These are phyloP conservation scores for Phyllosticta citribraziliensis DNA, from an alignment of 2,329 filamentous ascomycete species.

Conservation along the genomic window DNA sequence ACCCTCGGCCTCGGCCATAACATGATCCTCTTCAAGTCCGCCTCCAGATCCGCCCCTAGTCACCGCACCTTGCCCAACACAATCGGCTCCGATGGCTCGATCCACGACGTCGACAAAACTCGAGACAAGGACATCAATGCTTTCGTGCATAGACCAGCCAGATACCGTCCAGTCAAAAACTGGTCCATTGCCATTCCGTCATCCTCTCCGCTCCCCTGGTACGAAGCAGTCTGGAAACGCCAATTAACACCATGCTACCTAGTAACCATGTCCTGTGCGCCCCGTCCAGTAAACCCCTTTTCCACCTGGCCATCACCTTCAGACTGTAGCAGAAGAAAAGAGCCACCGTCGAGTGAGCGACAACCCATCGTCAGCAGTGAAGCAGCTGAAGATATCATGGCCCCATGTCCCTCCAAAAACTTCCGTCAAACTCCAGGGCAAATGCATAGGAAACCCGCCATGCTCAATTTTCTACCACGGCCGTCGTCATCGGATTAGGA, in stretches of 20 bases:
- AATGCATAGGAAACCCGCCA: background rate
- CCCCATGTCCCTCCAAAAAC: background rate
- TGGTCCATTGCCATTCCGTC: background rate
- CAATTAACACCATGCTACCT: background rate
- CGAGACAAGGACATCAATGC: background rate
- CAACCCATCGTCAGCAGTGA: background rate
- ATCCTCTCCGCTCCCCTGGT: background rate
- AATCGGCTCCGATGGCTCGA: background rate
- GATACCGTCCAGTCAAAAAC: background rate
- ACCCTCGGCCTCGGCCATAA: background rate
- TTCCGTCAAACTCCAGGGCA: background rate
- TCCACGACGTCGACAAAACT: background rate
- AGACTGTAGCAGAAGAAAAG: background rate
- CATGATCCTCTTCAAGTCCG: background rate
- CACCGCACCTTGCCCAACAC: background rate
- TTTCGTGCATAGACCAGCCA: background rate
- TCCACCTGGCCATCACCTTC: background rate
- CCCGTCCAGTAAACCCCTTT: background rate
- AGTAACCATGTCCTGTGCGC: background rate
- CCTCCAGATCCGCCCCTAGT: background rate
- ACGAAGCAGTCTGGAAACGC: background rate
- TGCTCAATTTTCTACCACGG: background rate
- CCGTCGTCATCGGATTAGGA: background rate
- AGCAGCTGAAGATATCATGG: background rate
- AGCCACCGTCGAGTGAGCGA: background rate